phyloP scores from a whole-genome alignment of 768 basidiomycete genomes.

The Xerocomellus dryophilus region DNA sequence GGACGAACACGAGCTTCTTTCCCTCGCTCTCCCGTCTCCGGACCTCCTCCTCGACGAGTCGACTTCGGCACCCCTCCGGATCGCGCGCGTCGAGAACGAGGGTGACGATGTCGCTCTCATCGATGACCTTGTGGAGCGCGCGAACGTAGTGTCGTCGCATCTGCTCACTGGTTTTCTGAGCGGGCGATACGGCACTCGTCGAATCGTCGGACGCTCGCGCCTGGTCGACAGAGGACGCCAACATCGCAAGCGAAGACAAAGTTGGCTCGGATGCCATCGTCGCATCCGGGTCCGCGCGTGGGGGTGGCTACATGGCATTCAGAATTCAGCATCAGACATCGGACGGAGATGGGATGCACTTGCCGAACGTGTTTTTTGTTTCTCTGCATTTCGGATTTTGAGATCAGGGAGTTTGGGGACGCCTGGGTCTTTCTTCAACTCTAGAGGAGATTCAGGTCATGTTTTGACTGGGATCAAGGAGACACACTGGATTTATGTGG shows the following conservation, averaged over 20 bases:
- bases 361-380: slow-evolving; percentile 43
- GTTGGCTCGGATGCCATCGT: slow-evolving; percentile 76
- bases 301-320: slow-evolving; percentile 16
- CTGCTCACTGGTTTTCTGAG: slow-evolving; percentile 63
- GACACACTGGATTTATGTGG: slow-evolving; percentile 28
- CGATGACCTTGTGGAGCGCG: slow-evolving; percentile 86
- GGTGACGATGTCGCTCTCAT: slow-evolving; percentile 87
- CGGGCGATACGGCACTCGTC: slow-evolving; percentile 31
- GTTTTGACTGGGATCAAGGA: background rate
- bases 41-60: slow-evolving; percentile 93
- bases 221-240: slow-evolving; percentile 39
- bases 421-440: slow-evolving; percentile 87
- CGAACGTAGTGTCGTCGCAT: slow-evolving; percentile 71
- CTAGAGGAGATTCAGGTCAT: slow-evolving; percentile 34
- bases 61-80: slow-evolving; percentile 89
- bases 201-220: slow-evolving; percentile 17
- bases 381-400: slow-evolving; percentile 56
- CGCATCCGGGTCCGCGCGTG: slow-evolving; percentile 46
- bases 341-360: slow-evolving; percentile 16
- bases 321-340: background rate
- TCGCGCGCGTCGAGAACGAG: slow-evolving; percentile 92
- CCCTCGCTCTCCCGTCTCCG: slow-evolving; percentile 79
- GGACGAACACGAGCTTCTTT: slow-evolving; percentile 87
- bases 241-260: slow-evolving; percentile 53
- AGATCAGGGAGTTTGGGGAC: slow-evolving; percentile 78